Percentiles rank a stretch among this genome's conserved stretches.
These are phyloP conservation scores for Pichia sp. DNA, from an alignment of 1,139 yeast genomes.

Conservation along the genomic window DNA sequence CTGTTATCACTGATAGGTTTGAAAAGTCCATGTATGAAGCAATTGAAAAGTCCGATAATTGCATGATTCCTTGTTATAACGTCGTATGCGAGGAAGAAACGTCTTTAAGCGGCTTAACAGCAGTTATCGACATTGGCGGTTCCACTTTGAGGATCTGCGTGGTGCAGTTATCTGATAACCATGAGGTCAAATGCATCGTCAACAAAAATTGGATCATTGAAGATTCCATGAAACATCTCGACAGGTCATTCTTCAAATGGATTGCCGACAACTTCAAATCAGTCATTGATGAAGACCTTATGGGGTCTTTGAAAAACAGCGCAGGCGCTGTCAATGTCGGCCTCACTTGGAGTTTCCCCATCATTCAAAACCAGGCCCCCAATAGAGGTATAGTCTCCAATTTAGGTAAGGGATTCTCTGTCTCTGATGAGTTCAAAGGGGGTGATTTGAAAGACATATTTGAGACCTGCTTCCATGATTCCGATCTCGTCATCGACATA, in stretches of 20 bases:
- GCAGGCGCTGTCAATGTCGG: conserved; percentile 7
- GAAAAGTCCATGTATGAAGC: conserved; percentile 5
- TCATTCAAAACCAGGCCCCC: conserved; percentile 34
- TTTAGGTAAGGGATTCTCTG: conserved; percentile 46
- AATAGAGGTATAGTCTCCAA: conserved; percentile 40
- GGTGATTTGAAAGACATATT: conserved; percentile 38
- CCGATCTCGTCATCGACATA: conserved; percentile 17
- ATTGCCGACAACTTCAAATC: conserved; percentile 2
- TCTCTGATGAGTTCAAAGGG: conserved; percentile 34
- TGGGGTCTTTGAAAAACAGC: neutral
- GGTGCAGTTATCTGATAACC: conserved; percentile 4
- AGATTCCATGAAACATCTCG: conserved; percentile 7
- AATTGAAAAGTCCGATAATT: conserved; percentile 5
- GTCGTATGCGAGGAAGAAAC: neutral
- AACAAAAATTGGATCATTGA: conserved; percentile 9
- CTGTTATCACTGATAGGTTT: conserved; percentile 4
- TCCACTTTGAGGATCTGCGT: conserved; percentile 10
- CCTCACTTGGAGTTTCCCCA: conserved; percentile 48
- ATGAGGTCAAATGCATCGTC: conserved; percentile 3
- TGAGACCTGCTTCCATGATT: conserved; percentile 26
- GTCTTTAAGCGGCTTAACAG: neutral
- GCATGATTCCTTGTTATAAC: conserved; percentile 11
- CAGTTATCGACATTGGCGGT: conserved; percentile 13
- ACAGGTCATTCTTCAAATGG: conserved; percentile 7
- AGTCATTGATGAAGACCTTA: neutral